Base-by-base conservation (phyloP, 805 yeast genomes). In the Starmerella floricola region DNA sequence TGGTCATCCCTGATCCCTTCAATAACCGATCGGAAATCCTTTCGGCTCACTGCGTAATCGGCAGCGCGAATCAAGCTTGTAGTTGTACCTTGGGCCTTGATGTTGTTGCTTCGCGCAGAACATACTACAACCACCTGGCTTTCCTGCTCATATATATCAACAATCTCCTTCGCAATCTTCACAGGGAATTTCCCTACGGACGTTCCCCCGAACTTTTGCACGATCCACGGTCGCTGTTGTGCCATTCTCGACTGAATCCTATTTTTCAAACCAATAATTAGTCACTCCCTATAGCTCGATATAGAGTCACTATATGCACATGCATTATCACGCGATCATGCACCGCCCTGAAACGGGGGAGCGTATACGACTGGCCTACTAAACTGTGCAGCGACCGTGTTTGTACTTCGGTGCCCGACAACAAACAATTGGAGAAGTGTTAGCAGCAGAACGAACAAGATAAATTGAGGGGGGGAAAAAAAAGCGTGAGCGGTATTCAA, bases 161-260 rank as follows among this genome's bases (percentile, higher is more conserved):
- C 82, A 37, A 91, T 85, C 51, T 85, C 83, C 46, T 81, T 80
- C 21, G 85, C 86, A 42, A 91, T 91, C 50, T 79, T 73, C 39
- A 72, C 76, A 8, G 95, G 83, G 61, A 91, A 87, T 60, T 91
- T 91, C 18, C 98, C 98, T 26, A 91, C 95, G 36, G 91, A 78
- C 13, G 98, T 91, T 41, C 98, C 98, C 37, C 98, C 98, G 56
- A 84, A 91, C 62, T 91, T 91, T 62, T 91, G 98, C 6, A 91
- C 81, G 3, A 81, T 61, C 87, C 88, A 79, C 15, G 37, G 62
- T 30, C 54, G 55, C n/a, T 30, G 12, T 35, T 40, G 49, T 37
- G 21, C 17, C 21, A 24, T 24, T 3, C 20, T 4, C n/a, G n/a
- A 28, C 6, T 5, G 5, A 32, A 8, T n/a, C 23, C 15, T 6